Conservation (phyloP, 805 yeast species). For the Lachancea waltii region DNA sequence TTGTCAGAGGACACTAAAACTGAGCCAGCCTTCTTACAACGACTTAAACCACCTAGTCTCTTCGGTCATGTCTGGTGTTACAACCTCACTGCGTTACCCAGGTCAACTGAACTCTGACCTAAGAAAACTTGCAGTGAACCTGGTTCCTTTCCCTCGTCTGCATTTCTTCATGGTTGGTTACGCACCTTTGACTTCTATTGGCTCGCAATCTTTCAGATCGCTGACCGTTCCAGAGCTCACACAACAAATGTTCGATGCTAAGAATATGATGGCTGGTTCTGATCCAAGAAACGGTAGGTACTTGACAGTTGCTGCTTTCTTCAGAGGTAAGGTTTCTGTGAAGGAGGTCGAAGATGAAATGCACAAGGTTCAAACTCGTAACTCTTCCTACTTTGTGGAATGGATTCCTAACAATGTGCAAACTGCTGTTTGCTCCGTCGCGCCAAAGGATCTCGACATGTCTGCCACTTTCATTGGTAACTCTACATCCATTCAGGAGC, state of each 20-base stretch:
- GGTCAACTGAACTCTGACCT: slow-evolving; percentile 91
- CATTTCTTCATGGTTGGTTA: slow-evolving; percentile 95
- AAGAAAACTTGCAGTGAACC: slow-evolving; percentile 87
- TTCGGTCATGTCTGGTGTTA: slow-evolving; percentile 91
- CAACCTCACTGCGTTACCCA: slow-evolving; percentile 89
- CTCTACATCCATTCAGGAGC: slow-evolving; percentile 87
- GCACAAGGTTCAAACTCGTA: slow-evolving; percentile 75
- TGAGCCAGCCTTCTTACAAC: slow-evolving; percentile 68
- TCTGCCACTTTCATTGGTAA: slow-evolving; percentile 91
- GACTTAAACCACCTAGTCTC: slow-evolving; percentile 81
- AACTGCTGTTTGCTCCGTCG: slow-evolving; percentile 86
- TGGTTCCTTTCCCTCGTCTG: slow-evolving; percentile 91
- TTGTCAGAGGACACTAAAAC: slow-evolving; percentile 78
- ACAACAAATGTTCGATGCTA: slow-evolving; percentile 87
- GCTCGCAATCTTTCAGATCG: slow-evolving; percentile 76
- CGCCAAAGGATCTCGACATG: slow-evolving; percentile 81
- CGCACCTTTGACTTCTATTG: slow-evolving; percentile 82
- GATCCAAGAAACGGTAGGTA: slow-evolving; percentile 89
- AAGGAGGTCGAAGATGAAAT: slow-evolving; percentile 94
- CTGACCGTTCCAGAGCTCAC: slow-evolving; percentile 86
- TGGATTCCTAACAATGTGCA: slow-evolving; percentile 97
- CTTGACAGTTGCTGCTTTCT: slow-evolving; percentile 88
- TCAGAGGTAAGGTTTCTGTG: slow-evolving; percentile 87
- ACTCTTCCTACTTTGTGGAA: slow-evolving; percentile 80
- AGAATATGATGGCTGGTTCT: slow-evolving; percentile 93